Conservation (phyloP, 164 flowering plant genomes). For the Santalum album region DNA sequence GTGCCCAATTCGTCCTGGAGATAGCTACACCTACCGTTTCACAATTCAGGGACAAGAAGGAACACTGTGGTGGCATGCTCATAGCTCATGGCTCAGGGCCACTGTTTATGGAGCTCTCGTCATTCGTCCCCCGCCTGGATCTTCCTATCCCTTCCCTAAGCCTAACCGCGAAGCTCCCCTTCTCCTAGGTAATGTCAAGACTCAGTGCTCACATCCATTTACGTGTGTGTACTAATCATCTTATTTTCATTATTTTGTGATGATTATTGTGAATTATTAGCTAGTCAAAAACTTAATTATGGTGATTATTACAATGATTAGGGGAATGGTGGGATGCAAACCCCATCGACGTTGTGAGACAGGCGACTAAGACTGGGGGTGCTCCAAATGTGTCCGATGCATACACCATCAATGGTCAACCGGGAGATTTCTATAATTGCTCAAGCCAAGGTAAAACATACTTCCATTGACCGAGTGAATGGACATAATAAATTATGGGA, state of each 20-base stretch:
- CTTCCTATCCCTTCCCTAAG: slow-evolving; percentile 49
- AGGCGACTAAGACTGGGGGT: slow-evolving; percentile 69
- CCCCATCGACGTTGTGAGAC: slow-evolving; percentile 59
- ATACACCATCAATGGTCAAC: slow-evolving; percentile 89
- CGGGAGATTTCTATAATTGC: slow-evolving; percentile 86
- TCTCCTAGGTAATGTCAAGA: slow-evolving; percentile 60
- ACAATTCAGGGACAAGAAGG: slow-evolving; percentile 60
- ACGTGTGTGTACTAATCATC: too few species aligned
- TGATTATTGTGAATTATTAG: too few species aligned
- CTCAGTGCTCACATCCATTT: too few species aligned
- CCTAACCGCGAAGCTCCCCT: slow-evolving; percentile 44
- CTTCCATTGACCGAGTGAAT: too few species aligned
- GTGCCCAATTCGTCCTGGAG: slow-evolving; percentile 63
- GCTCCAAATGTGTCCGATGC: slow-evolving; percentile 84
- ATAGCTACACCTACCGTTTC: slow-evolving; percentile 56
- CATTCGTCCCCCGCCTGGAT: slow-evolving; percentile 39
- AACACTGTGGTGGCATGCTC: slow-evolving; percentile 76
- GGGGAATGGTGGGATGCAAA: slow-evolving; percentile 98
- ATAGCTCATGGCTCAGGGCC: slow-evolving; percentile 71
- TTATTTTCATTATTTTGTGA: too few species aligned
- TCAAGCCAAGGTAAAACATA: slow-evolving; percentile 68
- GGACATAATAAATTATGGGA: too few species aligned
- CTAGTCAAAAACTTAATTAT: too few species aligned
- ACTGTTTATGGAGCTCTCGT: slow-evolving; percentile 62
- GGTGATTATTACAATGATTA: too few species aligned